Base-by-base conservation (phyloP, 2,329 filamentous ascomycete species). In the Botrytis fabae region DNA sequence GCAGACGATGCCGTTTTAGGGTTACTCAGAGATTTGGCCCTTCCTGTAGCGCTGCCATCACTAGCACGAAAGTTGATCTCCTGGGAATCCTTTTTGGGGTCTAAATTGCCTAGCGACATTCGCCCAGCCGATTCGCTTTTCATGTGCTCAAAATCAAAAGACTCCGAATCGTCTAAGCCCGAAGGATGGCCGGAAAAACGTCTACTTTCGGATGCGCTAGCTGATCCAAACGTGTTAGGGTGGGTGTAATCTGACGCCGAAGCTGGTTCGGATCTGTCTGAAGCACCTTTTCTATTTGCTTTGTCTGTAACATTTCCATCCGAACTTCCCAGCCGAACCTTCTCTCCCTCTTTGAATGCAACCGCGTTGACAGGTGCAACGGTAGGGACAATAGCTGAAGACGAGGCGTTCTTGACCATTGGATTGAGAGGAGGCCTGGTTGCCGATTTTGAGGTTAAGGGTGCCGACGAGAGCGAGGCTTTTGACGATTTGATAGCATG, bases 291-390 rank as follows among this genome's bases (percentile, higher is more conserved):
- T 46, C 71, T 75, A 38, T 59, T 51, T 48, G 40, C 44, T 48
- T 71, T 75, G 3, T 71, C 73, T 25, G 42, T 20, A 42, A 51
- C 18, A 40, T 68, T 65, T 28, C 42, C 44, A 28, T 75, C 73
- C 18, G 51, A 70, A 42, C 59, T 70, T 35, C 38, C 65, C n/a
- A 57, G 84, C 64, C 86, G 84, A 65, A 82, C 81, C 35, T 80
- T 79, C 70, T 89, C 86, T 74, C 81, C 83, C 73, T 87, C 85
- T 72, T 84, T 84, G 75, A 85, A 84, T 25, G 83, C 84, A 74
- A 81, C 85, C 14, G 86, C 84, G 68, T 86, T 85, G 20, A 86
- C 81, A 5, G 88, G 85, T 1, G 85, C 85, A 59, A 86, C 79
- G 35, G 82, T 82, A 44, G 88, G 85, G 74, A 78, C 74, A 38